Conservation (phyloP, 495 filamentous ascomycete species). For the Penicillium bialowiezense region DNA sequence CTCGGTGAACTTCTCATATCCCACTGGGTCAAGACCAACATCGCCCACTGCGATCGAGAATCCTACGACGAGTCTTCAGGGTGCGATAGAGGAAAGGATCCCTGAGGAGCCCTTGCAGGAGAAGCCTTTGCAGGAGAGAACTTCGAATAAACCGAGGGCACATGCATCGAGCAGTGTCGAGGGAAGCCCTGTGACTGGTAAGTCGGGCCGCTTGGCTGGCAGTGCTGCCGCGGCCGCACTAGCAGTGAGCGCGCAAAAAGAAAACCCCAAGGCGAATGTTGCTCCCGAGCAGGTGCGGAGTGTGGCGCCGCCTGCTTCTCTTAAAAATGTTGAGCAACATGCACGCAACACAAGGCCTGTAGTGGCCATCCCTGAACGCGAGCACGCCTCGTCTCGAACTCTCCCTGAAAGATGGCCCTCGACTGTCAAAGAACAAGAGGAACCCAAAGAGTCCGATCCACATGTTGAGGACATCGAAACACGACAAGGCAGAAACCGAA, state of each 20-base stretch:
- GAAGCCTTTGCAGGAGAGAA: constrained; percentile 29
- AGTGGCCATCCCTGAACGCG: background rate
- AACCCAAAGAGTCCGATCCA: constrained; percentile 38
- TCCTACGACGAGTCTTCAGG: constrained; percentile 11
- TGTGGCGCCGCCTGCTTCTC: constrained; percentile 4
- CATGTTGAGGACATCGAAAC: background rate
- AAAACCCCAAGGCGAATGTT: constrained; percentile 1
- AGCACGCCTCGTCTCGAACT: constrained; percentile 17
- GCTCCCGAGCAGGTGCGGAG: background rate
- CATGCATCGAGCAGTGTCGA: constrained; percentile 35
- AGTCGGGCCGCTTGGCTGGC: constrained; percentile 35
- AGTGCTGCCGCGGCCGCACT: constrained; percentile 38
- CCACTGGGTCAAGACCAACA: constrained; percentile 53
- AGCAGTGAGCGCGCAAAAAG: constrained; percentile 20
- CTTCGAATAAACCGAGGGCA: constrained; percentile 41
- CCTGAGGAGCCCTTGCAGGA: constrained; percentile 40
- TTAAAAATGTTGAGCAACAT: background rate
- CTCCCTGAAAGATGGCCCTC: constrained; percentile 54
- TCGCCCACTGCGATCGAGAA: constrained; percentile 33
- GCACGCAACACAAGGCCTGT: background rate
- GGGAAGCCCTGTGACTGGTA: constrained; percentile 42
- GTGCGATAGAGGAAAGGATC: constrained; percentile 30
- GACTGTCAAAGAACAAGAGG: constrained; percentile 58
- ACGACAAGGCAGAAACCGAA: constrained; percentile 4
- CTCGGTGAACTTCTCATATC: constrained; percentile 86